A percentile compares a stretch with the other conserved stretches of the same genome.
Evolutionary conservation across 768 basidiomycete species (phyloP).

Genomic region (Podaxis mareebaensis): DNA sequence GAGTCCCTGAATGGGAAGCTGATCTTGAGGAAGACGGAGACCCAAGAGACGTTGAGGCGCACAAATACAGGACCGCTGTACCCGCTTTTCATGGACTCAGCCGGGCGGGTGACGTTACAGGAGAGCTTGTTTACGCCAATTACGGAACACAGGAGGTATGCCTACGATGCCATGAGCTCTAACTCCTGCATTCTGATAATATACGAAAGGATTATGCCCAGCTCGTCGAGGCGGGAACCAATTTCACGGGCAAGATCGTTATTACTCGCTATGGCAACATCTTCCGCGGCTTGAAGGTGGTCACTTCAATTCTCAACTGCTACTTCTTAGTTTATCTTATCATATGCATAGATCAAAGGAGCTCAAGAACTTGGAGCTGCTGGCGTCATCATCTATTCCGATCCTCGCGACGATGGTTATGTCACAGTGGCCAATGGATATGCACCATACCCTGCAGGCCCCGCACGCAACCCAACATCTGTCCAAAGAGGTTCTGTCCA

Average conservation of each 20-base stretch:
- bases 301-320: neutral
- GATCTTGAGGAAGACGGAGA: conserved; percentile 73
- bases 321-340: conserved; percentile 3
- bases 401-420: conserved; percentile 82
- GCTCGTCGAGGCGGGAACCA: conserved; percentile 61
- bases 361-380: conserved; percentile 83
- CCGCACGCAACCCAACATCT: conserved; percentile 81
- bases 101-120: conserved; percentile 70
- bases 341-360: conserved; percentile 59
- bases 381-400: conserved; percentile 81
- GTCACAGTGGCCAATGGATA: conserved; percentile 79
- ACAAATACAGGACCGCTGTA: conserved; percentile 63
- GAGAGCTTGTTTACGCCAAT: conserved; percentile 74
- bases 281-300: conserved; percentile 86
- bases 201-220: conserved; percentile 44
- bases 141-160: conserved; percentile 66
- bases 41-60: conserved; percentile 70
- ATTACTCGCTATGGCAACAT: conserved; percentile 74
- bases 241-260: conserved; percentile 78
- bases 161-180: conserved; percentile 8
- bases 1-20: conserved; percentile 62
- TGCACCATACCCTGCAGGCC: conserved; percentile 77
- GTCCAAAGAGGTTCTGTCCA: conserved; percentile 87
- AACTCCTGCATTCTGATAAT: neutral
- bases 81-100: conserved; percentile 89